These are phyloP conservation scores for Shiraia sp. DNA, from an alignment of 2,329 filamentous ascomycete genomes.

Conservation along the genomic window DNA sequence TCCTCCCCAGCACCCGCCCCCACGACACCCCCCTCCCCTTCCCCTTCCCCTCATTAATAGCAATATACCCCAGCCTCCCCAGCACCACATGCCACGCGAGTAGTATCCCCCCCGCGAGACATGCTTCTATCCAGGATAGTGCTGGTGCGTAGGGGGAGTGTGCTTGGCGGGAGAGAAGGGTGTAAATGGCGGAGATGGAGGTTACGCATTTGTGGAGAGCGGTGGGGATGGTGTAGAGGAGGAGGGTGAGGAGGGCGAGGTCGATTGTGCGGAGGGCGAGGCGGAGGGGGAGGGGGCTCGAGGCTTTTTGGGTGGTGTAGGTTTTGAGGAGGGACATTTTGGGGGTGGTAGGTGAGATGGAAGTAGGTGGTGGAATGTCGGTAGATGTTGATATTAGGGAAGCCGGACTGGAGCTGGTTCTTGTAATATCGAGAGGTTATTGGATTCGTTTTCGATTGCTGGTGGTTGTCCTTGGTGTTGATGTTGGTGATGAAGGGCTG, in stretches of 20 bases:
- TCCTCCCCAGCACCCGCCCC: slow-evolving; percentile 12
- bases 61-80: slow-evolving; percentile 12
- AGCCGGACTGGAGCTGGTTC: too few relatives aligned
- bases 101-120: slow-evolving; percentile 8
- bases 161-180: slow-evolving; percentile 17
- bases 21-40: slow-evolving; percentile 3
- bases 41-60: slow-evolving; percentile 7
- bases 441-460: too few relatives aligned
- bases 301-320: too few relatives aligned
- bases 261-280: too few relatives aligned
- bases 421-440: too few relatives aligned
- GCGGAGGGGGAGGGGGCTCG: too few relatives aligned
- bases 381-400: too few relatives aligned
- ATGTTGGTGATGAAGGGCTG: too few relatives aligned
- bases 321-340: too few relatives aligned
- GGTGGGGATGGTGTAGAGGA: slow-evolving; percentile 8
- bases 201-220: slow-evolving; percentile 17
- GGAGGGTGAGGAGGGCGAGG: neutral
- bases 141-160: slow-evolving; percentile 13
- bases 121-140: slow-evolving; percentile 1
- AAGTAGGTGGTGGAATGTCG: too few relatives aligned
- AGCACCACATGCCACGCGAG: slow-evolving; percentile 20
- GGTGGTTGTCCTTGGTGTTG: too few relatives aligned
- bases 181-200: slow-evolving; percentile 16
- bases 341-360: too few relatives aligned